These are phyloP conservation scores for Aspergillus incahuasiensis DNA, from an alignment of 495 filamentous ascomycete genomes.

Conservation along the genomic window DNA sequence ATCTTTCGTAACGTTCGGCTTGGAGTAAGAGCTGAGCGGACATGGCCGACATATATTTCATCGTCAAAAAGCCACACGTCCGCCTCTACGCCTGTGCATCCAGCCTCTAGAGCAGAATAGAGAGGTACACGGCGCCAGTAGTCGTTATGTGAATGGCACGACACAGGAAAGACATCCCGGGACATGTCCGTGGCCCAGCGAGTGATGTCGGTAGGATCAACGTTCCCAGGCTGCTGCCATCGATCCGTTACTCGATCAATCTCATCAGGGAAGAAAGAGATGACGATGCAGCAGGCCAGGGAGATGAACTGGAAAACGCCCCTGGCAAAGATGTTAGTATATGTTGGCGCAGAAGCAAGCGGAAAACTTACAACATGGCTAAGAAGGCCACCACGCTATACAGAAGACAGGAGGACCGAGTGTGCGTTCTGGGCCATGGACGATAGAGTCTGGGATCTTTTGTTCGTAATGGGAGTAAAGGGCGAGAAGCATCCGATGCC, in stretches of 20 bases:
- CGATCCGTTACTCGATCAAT: conserved; percentile 42
- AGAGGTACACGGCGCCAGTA: conserved; percentile 77
- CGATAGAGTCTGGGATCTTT: background rate
- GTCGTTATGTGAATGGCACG: conserved; percentile 80
- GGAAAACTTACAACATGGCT: conserved; percentile 31
- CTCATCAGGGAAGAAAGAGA: conserved; percentile 54
- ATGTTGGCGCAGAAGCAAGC: background rate
- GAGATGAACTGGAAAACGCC: conserved; percentile 46
- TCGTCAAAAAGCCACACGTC: conserved; percentile 80
- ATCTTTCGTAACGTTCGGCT: conserved; percentile 49
- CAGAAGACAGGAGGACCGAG: conserved; percentile 17
- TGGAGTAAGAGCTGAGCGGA: conserved; percentile 37
- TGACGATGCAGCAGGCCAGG: conserved; percentile 47
- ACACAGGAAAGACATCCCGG: conserved; percentile 61
- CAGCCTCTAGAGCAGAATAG: conserved; percentile 58
- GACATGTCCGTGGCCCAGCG: conserved; percentile 76
- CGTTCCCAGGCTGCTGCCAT: conserved; percentile 46
- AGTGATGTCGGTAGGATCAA: conserved; percentile 40
- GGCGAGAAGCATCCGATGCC: conserved; percentile 14
- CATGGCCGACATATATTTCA: conserved; percentile 60
- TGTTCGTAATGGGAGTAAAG: conserved; percentile 16
- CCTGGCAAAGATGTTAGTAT: conserved; percentile 18
- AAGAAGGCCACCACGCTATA: conserved; percentile 25
- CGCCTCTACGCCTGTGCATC: conserved; percentile 71
- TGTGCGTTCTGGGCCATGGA: conserved; percentile 6